Evolutionary conservation across 495 filamentous ascomycete species (phyloP).

Genomic region (Trichoderma reesei): DNA sequence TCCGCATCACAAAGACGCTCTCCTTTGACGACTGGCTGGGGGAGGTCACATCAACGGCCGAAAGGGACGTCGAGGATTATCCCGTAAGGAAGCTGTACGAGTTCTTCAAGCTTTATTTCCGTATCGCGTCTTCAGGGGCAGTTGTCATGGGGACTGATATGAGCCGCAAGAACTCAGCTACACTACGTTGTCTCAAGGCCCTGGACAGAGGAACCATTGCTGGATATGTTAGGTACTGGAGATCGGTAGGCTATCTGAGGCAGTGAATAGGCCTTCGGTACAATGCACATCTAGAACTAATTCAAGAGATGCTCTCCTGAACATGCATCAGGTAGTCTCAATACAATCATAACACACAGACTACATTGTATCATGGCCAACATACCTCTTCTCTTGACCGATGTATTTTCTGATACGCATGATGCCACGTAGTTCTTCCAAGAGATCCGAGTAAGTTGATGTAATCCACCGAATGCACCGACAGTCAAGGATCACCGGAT

Average conservation of each 20-base stretch:
- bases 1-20: not conserved
- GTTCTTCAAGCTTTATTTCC: constrained; percentile 6
- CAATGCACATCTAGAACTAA: not conserved
- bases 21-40: constrained; percentile 1
- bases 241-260: not conserved
- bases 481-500: too few species aligned
- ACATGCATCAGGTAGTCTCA: not conserved
- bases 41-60: not conserved
- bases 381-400: too few species aligned
- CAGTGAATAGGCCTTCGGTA: not conserved
- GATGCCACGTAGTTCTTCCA: too few species aligned
- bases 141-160: constrained; percentile 4
- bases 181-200: not conserved
- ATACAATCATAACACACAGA: too few species aligned
- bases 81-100: constrained; percentile 4
- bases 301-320: not conserved
- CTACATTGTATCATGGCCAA: too few species aligned
- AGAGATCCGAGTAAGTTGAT: too few species aligned
- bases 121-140: not conserved
- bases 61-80: not conserved
- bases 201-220: not conserved
- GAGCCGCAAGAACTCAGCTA: not conserved
- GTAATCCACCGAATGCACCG: too few species aligned
- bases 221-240: constrained; percentile 1
- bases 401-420: too few species aligned